These are phyloP conservation scores for Prunus davidiana DNA, from an alignment of 306 rosid species.

Conservation along the genomic window DNA sequence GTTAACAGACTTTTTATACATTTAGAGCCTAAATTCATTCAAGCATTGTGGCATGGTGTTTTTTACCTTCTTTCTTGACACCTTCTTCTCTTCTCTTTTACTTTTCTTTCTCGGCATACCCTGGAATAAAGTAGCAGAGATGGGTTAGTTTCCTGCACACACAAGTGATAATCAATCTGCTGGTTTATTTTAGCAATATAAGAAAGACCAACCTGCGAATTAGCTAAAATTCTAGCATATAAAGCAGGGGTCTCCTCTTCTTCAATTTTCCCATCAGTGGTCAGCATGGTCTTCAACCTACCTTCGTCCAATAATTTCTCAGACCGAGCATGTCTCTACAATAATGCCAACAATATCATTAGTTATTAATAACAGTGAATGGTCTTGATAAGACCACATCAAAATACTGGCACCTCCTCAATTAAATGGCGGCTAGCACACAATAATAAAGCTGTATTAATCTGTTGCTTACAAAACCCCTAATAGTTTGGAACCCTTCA, in stretches of 20 bases:
- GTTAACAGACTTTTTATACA: background rate
- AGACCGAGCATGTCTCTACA: slow-evolving; percentile 85
- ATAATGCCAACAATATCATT: slow-evolving; percentile 12
- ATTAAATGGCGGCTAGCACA: background rate
- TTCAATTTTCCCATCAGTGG: slow-evolving; percentile 77
- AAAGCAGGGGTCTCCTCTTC: slow-evolving; percentile 46
- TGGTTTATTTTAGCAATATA: slow-evolving; percentile 1
- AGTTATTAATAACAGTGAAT: background rate
- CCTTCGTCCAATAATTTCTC: slow-evolving; percentile 70
- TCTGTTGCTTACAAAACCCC: background rate
- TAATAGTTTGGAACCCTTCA: background rate
- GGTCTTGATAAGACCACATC: slow-evolving; percentile 7
- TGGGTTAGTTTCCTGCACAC: slow-evolving; percentile 7
- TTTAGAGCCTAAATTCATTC: background rate
- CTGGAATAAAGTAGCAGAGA: slow-evolving; percentile 25
- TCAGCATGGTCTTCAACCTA: slow-evolving; percentile 67
- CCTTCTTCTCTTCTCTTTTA: slow-evolving; percentile 27
- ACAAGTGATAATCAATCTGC: background rate
- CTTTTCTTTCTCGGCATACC: slow-evolving; percentile 39
- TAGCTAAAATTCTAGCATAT: slow-evolving; percentile 32
- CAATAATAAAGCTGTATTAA: background rate
- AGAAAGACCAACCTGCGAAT: slow-evolving; percentile 41
- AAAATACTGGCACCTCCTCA: slow-evolving; percentile 5
- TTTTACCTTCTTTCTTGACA: slow-evolving; percentile 47
- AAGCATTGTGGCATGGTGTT: slow-evolving; percentile 7